Percentiles rank a stretch among this genome's conserved stretches.
These are phyloP conservation scores for Lepidium aucheri DNA, from an alignment of 345 rosid genomes.

Conservation along the genomic window DNA sequence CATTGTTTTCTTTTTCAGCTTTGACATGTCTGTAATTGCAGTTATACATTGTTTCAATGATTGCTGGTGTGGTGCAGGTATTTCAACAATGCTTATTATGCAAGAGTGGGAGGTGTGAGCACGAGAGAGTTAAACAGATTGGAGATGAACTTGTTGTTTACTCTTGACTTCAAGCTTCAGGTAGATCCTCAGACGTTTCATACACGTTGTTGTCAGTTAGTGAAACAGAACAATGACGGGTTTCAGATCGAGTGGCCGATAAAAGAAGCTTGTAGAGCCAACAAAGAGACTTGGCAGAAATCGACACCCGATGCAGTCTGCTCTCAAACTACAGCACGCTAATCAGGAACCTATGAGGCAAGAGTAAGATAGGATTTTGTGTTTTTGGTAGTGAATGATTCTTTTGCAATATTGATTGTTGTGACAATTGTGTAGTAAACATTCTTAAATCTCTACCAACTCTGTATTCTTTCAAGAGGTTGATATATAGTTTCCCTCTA, in stretches of 20 bases:
- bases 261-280: conserved; percentile 11
- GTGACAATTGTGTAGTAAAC: conserved; percentile 7
- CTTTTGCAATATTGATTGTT: conserved; percentile 20
- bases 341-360: background rate
- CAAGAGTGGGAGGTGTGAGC: conserved; percentile 87
- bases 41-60: background rate
- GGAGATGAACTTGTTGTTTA: conserved; percentile 79
- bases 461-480: background rate
- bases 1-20: background rate
- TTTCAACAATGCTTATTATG: conserved; percentile 85
- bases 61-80: conserved; percentile 39
- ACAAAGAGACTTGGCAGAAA: conserved; percentile 21
- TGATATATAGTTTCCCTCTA: background rate
- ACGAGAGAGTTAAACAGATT: conserved; percentile 68
- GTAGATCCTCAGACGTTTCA: conserved; percentile 58
- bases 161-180: conserved; percentile 74
- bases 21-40: background rate
- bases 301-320: conserved; percentile 12
- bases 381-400: conserved; percentile 15
- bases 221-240: conserved; percentile 31
- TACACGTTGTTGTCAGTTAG: conserved; percentile 52
- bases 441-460: background rate
- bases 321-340: conserved; percentile 21
- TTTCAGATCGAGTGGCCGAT: conserved; percentile 24
- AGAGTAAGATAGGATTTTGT: conserved; percentile 2